Evolutionary conservation across 1,284 basidiomycete species (phyloP), one percentile per base, ranked within the genome.

Genomic region (Phylloboletellus chloephorus): DNA sequence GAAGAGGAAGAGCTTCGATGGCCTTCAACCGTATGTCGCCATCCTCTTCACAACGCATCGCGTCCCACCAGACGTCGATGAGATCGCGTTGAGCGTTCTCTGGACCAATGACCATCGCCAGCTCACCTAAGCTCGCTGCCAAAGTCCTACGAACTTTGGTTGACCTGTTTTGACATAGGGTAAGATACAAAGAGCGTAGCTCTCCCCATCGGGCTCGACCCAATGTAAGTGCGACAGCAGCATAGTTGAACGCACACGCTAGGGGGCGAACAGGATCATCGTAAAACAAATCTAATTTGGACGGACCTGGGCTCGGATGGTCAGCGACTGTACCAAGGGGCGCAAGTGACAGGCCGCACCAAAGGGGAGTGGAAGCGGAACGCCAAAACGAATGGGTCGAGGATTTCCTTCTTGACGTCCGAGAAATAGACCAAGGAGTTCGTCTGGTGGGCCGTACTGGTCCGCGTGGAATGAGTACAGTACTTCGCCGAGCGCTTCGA

Each of bases 201-300:
- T 83, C 76, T n/a, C 61, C 55, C 94, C 94, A 98, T 31, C 87
- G 76, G 3, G 65, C 62, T 5, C 69, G 65, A 5, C 94, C 94
- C 12, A 97, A 70, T 1, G 93, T 91, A 7, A 94, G 72, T 9
- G 82, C 79, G 2, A 98, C 89, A 9, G 94, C 94, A 13, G 94
- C 95, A 55, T 90, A 85, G 63, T 97, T 98, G 72, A 94, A 98
- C 7, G 91, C 91, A 52, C 90, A 88, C 21, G 96, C 84, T 12
- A 94, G 69, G 8, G 89, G 81, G 30, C 92, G 80, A 41, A 88
- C 81, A 1, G 81, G 76, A 50, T 79, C 73, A 15, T 66, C 63
- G 50, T 66, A 71, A 54, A 77, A 73, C 22, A 64, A 60, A 42
- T 72, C 69, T 43, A 71, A 47, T 19, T 51, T 48, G 31, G 57